Evolutionary conservation across 192 early-diverging fungal genomes (phyloP), one percentile per base, ranked within the genome.

Genomic region (Coemansia sp.): DNA sequence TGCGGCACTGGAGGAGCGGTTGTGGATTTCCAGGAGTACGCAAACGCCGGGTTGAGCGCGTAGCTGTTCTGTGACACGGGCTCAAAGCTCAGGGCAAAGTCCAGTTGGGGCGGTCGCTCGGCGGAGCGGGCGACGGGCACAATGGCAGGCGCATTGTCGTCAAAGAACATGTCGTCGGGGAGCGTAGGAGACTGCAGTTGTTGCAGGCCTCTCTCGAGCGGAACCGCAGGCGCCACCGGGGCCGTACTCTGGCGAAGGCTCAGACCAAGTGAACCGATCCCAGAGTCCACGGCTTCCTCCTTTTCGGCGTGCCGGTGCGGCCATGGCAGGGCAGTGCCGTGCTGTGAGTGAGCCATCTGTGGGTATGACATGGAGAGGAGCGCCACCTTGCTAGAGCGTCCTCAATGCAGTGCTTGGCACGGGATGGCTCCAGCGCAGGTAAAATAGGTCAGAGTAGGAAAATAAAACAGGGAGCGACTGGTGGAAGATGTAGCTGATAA

Each of bases 161-260:
- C 62, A 19, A 34, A 21, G 43, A 67, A 67, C 56, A 67, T 40
- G 38, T 62, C 44, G 29, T 50, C 61, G 29, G 72, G 72, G n/a
- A 68, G 52, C 3, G 72, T 75, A n/a, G 72, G 72, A 53, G 72
- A 75, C 38, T 64, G 72, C 58, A 68, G 37, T 58, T 61, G 63
- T 3, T 52, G 53, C 26, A 42, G 2, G 8, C 62, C 24, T 35
- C 46, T 54, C 29, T 65, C 67, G 26, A 53, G 32, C n/a, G 48
- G 58, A 12, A 42, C 17, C 21, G 34, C 11, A 9, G 29, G 7
- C 3, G 40, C 42, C 39, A 43, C 58, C n/a, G 34, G 43, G 24
- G 46, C 56, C 44, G 42, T 63, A 39, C 18, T 53, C n/a, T 29
- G 62, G 11, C 46, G 19, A 12, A 62, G 11, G 22, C 33, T 56